These are phyloP conservation scores for Prillingera fragicola DNA, from an alignment of 1,284 basidiomycete genomes.

Conservation along the genomic window DNA sequence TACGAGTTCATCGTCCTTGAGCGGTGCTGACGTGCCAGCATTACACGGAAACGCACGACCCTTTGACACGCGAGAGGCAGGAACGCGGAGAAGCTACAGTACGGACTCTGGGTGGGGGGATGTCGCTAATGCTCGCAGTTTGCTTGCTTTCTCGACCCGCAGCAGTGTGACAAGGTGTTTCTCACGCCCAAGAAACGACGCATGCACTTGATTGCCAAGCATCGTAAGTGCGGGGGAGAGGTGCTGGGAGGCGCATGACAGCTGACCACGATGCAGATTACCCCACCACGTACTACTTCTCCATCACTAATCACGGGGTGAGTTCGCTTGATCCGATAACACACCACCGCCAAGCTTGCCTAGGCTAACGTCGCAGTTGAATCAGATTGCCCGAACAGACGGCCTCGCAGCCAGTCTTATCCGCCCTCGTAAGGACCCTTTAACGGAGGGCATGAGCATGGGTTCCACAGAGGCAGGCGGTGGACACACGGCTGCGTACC, in stretches of 20 bases:
- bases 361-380: constrained; percentile 24
- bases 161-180: constrained; percentile 61
- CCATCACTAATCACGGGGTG: constrained; percentile 79
- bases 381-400: constrained; percentile 34
- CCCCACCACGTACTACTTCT: constrained; percentile 81
- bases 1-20: too few relatives aligned
- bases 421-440: constrained; percentile 25
- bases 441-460: too few relatives aligned
- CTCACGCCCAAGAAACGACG: constrained; percentile 68
- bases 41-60: constrained; percentile 80
- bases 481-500: neutral
- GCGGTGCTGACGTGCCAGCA: constrained; percentile 58
- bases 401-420: constrained; percentile 36
- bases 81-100: constrained; percentile 80
- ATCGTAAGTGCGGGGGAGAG: constrained; percentile 48
- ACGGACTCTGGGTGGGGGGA: constrained; percentile 61
- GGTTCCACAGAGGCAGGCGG: neutral
- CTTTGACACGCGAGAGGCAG: constrained; percentile 63
- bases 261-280: constrained; percentile 49
- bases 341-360: neutral
- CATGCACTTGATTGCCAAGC: constrained; percentile 72
- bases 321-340: too few relatives aligned
- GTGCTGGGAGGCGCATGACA: neutral
- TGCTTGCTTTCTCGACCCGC: constrained; percentile 61
- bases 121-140: constrained; percentile 55